Evolutionary conservation across 164 flowering plant genomes (phyloP).

Genomic region (Magnolia kwangsiensis): DNA sequence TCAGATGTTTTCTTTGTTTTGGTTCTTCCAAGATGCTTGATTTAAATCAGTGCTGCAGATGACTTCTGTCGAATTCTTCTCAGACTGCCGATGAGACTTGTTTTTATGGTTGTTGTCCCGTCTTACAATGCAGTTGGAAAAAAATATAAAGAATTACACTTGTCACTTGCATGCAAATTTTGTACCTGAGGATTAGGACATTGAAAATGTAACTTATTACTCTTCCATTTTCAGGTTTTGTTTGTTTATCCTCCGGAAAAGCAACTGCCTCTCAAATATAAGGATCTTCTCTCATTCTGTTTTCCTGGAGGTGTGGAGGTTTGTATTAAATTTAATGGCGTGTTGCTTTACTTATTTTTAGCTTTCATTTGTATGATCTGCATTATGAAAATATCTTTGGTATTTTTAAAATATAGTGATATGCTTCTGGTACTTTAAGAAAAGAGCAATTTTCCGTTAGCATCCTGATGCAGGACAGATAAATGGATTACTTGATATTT

Average conservation of each 20-base stretch:
- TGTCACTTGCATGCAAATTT: not conserved
- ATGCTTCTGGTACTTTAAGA: not conserved
- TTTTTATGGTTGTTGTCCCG: not conserved
- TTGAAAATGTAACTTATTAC: not conserved
- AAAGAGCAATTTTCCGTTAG: no score
- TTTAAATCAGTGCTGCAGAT: not conserved
- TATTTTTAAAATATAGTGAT: not conserved
- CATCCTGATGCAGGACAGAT: no score
- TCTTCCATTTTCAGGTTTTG: constrained; percentile 61
- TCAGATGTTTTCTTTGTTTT: no score
- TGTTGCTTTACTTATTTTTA: not conserved
- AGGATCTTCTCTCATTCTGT: constrained; percentile 96
- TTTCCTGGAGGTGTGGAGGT: constrained; percentile 99
- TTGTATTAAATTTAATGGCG: not conserved
- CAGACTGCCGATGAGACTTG: not conserved
- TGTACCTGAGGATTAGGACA: not conserved
- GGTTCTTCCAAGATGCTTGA: not conserved
- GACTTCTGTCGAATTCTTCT: not conserved
- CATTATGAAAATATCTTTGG: not conserved
- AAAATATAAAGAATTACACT: not conserved
- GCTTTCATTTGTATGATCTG: not conserved
- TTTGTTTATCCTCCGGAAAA: constrained; percentile 96
- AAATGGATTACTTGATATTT: no score
- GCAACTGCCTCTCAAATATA: constrained; percentile 82
- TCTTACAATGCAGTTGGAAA: not conserved